Percentiles rank a stretch among this genome's conserved stretches.
Evolutionary conservation across 306 rosid species (phyloP).

Genomic region (Purshia tridentata): DNA sequence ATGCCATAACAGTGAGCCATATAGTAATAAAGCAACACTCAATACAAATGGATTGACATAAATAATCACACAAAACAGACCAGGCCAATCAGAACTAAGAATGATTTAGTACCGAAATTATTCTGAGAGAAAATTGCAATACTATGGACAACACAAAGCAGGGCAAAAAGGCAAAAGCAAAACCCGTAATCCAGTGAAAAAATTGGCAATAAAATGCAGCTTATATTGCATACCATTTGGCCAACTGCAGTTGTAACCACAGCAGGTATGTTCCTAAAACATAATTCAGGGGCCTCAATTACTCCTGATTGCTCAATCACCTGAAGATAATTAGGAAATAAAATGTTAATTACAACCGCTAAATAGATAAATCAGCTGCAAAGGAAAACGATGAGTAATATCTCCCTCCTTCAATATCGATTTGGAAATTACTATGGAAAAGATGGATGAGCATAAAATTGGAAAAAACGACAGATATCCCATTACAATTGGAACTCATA

Average conservation of each 20-base stretch:
- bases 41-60: neutral
- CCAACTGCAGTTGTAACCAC: constrained; percentile 81
- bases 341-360: neutral
- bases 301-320: constrained; percentile 78
- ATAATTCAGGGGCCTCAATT: constrained; percentile 60
- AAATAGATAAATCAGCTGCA: neutral
- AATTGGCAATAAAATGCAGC: neutral
- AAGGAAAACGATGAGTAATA: neutral
- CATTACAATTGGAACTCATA: neutral
- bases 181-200: neutral
- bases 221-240: constrained; percentile 61
- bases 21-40: neutral
- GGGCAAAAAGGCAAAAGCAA: neutral
- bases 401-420: neutral
- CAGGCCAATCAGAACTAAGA: neutral
- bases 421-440: neutral
- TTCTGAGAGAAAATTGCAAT: neutral
- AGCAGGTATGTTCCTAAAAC: constrained; percentile 47
- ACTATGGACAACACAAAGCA: neutral
- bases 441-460: neutral
- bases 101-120: neutral
- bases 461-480: neutral
- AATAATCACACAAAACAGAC: neutral
- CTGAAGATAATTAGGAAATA: constrained; percentile 40
- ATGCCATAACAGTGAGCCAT: neutral